phyloP scores from a whole-genome alignment of 257 asterid genomes.

The Cinchona pubescens region DNA sequence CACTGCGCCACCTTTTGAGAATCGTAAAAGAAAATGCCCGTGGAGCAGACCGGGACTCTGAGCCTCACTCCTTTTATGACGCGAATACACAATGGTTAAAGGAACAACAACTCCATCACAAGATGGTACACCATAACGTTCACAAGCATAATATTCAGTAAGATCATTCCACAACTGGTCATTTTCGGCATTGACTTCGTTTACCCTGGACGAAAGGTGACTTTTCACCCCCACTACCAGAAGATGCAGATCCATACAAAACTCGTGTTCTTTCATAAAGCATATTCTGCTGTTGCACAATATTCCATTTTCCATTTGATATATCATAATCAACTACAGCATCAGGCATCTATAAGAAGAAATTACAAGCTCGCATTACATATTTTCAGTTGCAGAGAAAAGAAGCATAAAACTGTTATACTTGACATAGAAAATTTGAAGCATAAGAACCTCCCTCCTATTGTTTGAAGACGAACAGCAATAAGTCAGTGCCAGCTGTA shows the following conservation, averaged over 20 bases:
- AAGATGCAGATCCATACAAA: constrained; percentile 67
- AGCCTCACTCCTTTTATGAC: constrained; percentile 48
- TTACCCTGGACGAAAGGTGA: constrained; percentile 28
- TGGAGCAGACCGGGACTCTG: constrained; percentile 88
- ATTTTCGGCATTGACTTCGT: constrained; percentile 27
- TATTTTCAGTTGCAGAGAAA: background rate
- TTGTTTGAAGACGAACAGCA: background rate
- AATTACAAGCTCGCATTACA: background rate
- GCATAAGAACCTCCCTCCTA: background rate
- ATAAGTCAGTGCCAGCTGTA: background rate
- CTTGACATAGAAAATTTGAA: background rate
- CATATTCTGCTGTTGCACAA: constrained; percentile 84
- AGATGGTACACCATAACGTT: constrained; percentile 68
- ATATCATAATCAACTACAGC: constrained; percentile 87
- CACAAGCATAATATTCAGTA: constrained; percentile 84
- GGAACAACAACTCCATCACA: constrained; percentile 72
- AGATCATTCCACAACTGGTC: constrained; percentile 75
- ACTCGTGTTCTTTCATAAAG: constrained; percentile 75
- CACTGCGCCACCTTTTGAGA: constrained; percentile 76
- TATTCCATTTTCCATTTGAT: constrained; percentile 67
- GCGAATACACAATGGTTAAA: constrained; percentile 78
- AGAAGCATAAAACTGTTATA: background rate
- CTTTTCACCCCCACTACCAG: constrained; percentile 36
- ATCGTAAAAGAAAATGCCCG: no score
- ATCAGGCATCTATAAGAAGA: constrained; percentile 79